A percentile compares a stretch with the other conserved stretches of the same genome.
phyloP scores from a whole-genome alignment of 768 basidiomycete species.

The Tulasnella sp. region DNA sequence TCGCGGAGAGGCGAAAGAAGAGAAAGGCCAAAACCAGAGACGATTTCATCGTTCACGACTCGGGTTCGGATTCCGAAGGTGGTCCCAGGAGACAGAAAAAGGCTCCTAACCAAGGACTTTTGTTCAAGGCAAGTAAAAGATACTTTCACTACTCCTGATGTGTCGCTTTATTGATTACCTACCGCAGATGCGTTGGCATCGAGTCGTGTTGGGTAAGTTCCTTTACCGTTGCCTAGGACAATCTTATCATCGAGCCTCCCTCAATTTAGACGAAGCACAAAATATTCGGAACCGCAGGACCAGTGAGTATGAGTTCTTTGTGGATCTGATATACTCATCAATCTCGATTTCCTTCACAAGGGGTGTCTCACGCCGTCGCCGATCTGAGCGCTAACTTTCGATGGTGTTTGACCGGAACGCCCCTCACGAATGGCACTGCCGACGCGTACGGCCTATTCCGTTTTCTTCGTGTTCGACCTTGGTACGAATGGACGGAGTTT shows the following conservation, averaged over 20 bases:
- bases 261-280: conserved; percentile 25
- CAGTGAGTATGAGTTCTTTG: conserved; percentile 19
- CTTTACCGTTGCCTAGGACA: background rate
- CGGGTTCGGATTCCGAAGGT: conserved; percentile 19
- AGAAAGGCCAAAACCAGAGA: conserved; percentile 22
- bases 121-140: conserved; percentile 25
- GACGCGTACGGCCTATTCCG: conserved; percentile 41
- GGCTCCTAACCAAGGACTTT: conserved; percentile 22
- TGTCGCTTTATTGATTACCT: too few relatives aligned
- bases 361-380: conserved; percentile 45
- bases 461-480: conserved; percentile 32
- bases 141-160: too few relatives aligned
- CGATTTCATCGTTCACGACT: conserved; percentile 19
- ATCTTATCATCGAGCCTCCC: conserved; percentile 29
- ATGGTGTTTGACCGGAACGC: conserved; percentile 63
- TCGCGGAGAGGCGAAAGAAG: conserved; percentile 19
- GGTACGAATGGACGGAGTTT: conserved; percentile 34
- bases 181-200: conserved; percentile 2
- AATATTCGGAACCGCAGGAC: conserved; percentile 27
- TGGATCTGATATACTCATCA: background rate
- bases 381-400: conserved; percentile 41
- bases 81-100: conserved; percentile 20
- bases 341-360: background rate
- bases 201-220: conserved; percentile 5
- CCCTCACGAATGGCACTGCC: conserved; percentile 47